Conservation (phyloP, 768 basidiomycete species). For the Scleroderma citrinum region DNA sequence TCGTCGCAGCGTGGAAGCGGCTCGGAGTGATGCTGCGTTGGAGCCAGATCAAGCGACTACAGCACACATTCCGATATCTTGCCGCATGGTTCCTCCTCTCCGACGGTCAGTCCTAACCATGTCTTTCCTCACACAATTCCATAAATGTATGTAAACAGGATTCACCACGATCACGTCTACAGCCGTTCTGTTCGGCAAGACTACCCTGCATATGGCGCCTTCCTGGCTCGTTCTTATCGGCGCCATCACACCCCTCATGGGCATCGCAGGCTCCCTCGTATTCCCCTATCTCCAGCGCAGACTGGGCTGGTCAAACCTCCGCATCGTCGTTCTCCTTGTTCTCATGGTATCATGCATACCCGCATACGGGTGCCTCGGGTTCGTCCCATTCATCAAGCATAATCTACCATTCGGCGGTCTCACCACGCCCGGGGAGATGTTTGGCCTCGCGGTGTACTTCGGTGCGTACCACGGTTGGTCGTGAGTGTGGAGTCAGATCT, state of each 20-base stretch:
- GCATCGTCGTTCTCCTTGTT: slow-evolving; percentile 63
- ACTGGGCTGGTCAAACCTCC: slow-evolving; percentile 59
- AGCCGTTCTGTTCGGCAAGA: slow-evolving; percentile 89
- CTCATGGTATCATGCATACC: slow-evolving; percentile 62
- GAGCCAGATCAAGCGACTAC: slow-evolving; percentile 65
- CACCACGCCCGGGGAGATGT: slow-evolving; percentile 82
- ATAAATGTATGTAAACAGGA: slow-evolving; percentile 35
- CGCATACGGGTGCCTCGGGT: slow-evolving; percentile 78
- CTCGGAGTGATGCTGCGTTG: slow-evolving; percentile 71
- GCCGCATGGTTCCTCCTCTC: slow-evolving; percentile 93
- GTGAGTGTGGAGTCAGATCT: not conserved
- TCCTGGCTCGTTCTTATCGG: slow-evolving; percentile 77
- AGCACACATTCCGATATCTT: slow-evolving; percentile 85
- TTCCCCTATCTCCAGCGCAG: slow-evolving; percentile 72
- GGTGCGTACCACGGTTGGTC: slow-evolving; percentile 36
- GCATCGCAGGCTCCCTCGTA: slow-evolving; percentile 78
- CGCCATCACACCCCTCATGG: slow-evolving; percentile 67
- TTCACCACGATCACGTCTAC: slow-evolving; percentile 92
- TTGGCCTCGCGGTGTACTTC: slow-evolving; percentile 74
- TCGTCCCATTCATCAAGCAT: slow-evolving; percentile 47
- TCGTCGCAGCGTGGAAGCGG: slow-evolving; percentile 67
- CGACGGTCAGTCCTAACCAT: slow-evolving; percentile 49
- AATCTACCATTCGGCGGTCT: slow-evolving; percentile 59
- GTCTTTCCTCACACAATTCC: no score
- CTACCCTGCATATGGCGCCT: slow-evolving; percentile 73